A percentile compares a stretch with the other conserved stretches of the same genome.
Conservation (phyloP, 768 basidiomycete genomes). For the Phylloporus sp. region DNA sequence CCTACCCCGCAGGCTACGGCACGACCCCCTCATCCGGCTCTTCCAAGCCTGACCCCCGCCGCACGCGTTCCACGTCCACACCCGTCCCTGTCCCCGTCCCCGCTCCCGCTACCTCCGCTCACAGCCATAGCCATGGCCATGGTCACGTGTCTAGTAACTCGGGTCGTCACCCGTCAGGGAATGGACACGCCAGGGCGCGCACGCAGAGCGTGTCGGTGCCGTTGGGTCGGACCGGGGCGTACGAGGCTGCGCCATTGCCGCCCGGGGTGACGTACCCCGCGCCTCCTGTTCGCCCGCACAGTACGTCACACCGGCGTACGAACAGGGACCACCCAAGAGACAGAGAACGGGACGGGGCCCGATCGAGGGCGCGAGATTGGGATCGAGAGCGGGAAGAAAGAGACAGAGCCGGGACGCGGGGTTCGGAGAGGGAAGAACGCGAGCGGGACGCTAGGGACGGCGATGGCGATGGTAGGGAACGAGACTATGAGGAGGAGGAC, state of each 20-base stretch:
- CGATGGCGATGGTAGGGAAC: neutral
- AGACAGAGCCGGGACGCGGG: neutral
- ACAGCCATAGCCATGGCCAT: neutral
- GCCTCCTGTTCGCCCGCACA: conserved; percentile 21
- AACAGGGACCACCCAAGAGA: conserved; percentile 2
- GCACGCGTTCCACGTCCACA: neutral
- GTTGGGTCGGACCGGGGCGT: conserved; percentile 4
- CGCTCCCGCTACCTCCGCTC: neutral
- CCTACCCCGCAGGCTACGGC: conserved; percentile 3
- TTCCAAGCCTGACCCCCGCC: conserved; percentile 2
- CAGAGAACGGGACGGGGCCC: neutral
- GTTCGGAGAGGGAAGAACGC: neutral
- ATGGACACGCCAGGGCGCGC: conserved; percentile 5
- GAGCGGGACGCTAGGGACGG: neutral
- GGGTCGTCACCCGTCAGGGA: neutral
- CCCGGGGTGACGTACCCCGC: conserved; percentile 25
- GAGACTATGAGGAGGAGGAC: conserved; percentile 10
- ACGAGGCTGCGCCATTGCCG: conserved; percentile 26
- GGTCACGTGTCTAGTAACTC: too few relatives aligned
- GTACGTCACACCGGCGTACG: conserved; percentile 20
- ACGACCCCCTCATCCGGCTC: neutral
- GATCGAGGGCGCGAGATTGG: neutral
- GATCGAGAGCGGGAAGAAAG: conserved; percentile 1
- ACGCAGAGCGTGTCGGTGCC: conserved; percentile 14
- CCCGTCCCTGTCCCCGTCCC: neutral